These are phyloP conservation scores for Mycena maculata DNA, from an alignment of 768 basidiomycete species.

Conservation along the genomic window DNA sequence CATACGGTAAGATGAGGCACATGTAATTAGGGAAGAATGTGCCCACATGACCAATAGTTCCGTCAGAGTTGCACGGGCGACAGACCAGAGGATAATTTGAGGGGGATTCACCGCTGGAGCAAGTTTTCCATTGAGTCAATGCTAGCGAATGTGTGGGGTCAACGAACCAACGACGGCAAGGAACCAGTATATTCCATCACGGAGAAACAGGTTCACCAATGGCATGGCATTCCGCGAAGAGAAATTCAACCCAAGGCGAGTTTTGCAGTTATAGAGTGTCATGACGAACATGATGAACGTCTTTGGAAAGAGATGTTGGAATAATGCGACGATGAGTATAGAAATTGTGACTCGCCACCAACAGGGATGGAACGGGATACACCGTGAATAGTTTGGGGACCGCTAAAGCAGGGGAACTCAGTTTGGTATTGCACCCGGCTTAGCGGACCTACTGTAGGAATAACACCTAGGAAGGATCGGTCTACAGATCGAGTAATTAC, in stretches of 20 bases:
- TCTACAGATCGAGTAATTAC: not conserved
- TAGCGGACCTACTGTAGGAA: constrained; percentile 1
- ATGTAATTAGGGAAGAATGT: no score
- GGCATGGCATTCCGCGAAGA: constrained; percentile 8
- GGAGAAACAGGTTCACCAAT: constrained; percentile 16
- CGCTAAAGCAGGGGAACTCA: not conserved
- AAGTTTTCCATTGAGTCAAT: not conserved
- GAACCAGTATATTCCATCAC: constrained; percentile 28
- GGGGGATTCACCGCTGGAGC: constrained; percentile 19
- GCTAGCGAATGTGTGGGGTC: not conserved
- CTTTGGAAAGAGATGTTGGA: not conserved
- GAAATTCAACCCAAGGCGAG: not conserved
- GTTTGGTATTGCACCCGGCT: not conserved
- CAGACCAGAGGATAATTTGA: constrained; percentile 18
- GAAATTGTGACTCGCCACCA: constrained; percentile 3
- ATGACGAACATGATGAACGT: constrained; percentile 22
- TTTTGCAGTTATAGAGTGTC: constrained; percentile 20
- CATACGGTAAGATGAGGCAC: no score
- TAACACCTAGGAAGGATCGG: constrained; percentile 15
- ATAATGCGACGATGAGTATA: not conserved
- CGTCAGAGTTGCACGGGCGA: no score
- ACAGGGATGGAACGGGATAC: constrained; percentile 17
- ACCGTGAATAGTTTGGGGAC: constrained; percentile 11
- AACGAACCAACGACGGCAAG: constrained; percentile 19
- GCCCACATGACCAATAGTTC: no score